A percentile compares a stretch with the other conserved stretches of the same genome.
phyloP scores from a whole-genome alignment of 1,284 basidiomycete species.

The Pyrrhoderma lamaoense region DNA sequence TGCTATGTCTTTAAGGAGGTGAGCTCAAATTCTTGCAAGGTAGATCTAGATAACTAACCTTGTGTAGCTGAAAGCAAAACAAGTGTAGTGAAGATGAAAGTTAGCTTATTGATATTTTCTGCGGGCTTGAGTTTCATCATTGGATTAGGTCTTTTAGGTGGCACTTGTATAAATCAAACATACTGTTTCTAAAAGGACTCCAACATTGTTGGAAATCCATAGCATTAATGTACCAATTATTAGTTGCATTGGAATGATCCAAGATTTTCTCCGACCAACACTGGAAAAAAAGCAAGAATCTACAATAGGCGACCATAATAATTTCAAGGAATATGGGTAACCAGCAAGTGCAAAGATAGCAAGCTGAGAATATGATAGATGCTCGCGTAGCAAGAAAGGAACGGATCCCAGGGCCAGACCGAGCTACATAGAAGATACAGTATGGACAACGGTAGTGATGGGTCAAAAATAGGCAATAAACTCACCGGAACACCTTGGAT shows the following conservation, averaged over 20 bases:
- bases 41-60: slow-evolving; percentile 46
- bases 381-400: slow-evolving; percentile 91
- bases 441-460: slow-evolving; percentile 12
- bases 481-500: slow-evolving; percentile 96
- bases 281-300: slow-evolving; percentile 83
- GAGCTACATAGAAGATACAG: slow-evolving; percentile 35
- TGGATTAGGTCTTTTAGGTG: neutral
- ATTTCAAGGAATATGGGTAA: slow-evolving; percentile 96
- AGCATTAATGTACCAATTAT: slow-evolving; percentile 87
- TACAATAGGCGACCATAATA: slow-evolving; percentile 97
- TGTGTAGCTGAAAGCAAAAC: slow-evolving; percentile 97
- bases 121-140: slow-evolving; percentile 48
- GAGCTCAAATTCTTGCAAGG: neutral
- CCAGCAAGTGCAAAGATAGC: slow-evolving; percentile 91
- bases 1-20: slow-evolving; percentile 69
- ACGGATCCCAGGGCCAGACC: slow-evolving; percentile 88
- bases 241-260: slow-evolving; percentile 97
- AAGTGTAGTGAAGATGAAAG: slow-evolving; percentile 82
- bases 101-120: slow-evolving; percentile 77
- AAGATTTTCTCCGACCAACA: slow-evolving; percentile 90
- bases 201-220: slow-evolving; percentile 77
- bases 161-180: slow-evolving; percentile 25
- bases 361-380: slow-evolving; percentile 94
- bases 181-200: slow-evolving; percentile 78
- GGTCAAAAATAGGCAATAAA: slow-evolving; percentile 33